Percentiles rank a stretch among this genome's conserved stretches.
phyloP scores from a whole-genome alignment of 1,139 yeast genomes.

The Eremothecium sinecaudum region DNA sequence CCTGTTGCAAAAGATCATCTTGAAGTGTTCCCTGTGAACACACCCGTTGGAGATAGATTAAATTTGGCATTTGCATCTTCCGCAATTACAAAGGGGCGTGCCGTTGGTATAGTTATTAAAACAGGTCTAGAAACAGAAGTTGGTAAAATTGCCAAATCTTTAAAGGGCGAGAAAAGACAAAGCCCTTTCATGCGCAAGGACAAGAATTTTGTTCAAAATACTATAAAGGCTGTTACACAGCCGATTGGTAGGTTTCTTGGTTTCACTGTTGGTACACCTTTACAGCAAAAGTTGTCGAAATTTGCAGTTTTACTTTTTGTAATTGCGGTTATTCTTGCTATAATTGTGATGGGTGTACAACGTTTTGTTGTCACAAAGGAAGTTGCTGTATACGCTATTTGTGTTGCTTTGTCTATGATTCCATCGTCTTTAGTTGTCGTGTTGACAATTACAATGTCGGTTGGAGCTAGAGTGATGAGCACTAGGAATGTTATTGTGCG shows the following conservation, averaged over 20 bases:
- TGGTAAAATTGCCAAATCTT: slow-evolving; percentile 85
- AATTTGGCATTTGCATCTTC: slow-evolving; percentile 94
- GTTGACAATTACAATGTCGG: slow-evolving; percentile 90
- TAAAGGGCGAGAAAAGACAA: slow-evolving; percentile 79
- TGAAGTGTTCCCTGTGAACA: slow-evolving; percentile 30
- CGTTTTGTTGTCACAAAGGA: slow-evolving; percentile 84
- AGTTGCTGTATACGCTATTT: slow-evolving; percentile 92
- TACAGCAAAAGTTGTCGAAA: slow-evolving; percentile 90
- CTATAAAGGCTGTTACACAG: slow-evolving; percentile 37
- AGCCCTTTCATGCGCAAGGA: slow-evolving; percentile 53
- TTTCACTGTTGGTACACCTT: slow-evolving; percentile 74
- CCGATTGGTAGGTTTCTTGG: slow-evolving; percentile 64
- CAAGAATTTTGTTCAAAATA: slow-evolving; percentile 30
- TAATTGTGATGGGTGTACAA: slow-evolving; percentile 79
- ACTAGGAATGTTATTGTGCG: slow-evolving; percentile 86
- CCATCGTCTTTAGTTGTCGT: slow-evolving; percentile 97
- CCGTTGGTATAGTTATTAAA: slow-evolving; percentile 82
- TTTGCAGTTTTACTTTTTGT: slow-evolving; percentile 79
- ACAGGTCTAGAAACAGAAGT: slow-evolving; percentile 85
- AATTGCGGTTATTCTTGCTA: slow-evolving; percentile 77
- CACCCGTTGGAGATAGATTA: slow-evolving; percentile 57
- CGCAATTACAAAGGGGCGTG: slow-evolving; percentile 88
- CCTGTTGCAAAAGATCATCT: slow-evolving; percentile 61
- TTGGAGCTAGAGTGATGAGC: slow-evolving; percentile 95
- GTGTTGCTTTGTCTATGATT: slow-evolving; percentile 95